These are phyloP conservation scores for Flueggea neowawraea DNA, from an alignment of 441 rosid species.

Conservation along the genomic window DNA sequence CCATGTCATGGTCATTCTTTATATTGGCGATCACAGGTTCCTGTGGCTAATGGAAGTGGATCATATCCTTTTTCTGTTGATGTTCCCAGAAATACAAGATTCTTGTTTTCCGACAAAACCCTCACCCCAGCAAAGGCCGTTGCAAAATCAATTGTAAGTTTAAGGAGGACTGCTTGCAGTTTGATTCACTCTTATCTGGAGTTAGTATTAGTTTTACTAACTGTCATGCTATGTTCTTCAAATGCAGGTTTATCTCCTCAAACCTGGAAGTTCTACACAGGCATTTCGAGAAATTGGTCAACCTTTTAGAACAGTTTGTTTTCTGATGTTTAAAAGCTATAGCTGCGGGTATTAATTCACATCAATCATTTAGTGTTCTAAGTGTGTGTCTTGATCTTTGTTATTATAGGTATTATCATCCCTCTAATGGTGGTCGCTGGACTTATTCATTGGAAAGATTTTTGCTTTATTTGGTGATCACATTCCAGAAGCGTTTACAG, in stretches of 20 bases:
- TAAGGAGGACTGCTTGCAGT: constrained; percentile 11
- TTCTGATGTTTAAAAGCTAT: constrained; percentile 24
- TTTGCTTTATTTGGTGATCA: constrained; percentile 69
- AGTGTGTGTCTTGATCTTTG: constrained; percentile 16
- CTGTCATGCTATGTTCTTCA: constrained; percentile 23
- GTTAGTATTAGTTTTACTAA: constrained; percentile 18
- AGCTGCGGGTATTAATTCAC: not conserved
- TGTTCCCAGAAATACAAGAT: constrained; percentile 94
- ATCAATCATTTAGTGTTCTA: constrained; percentile 15
- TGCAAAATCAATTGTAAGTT: constrained; percentile 91
- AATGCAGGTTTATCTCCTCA: constrained; percentile 83
- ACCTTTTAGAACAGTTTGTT: constrained; percentile 99
- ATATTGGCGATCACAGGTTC: constrained; percentile 59
- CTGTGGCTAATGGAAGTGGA: constrained; percentile 98
- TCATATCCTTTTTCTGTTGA: constrained; percentile 94
- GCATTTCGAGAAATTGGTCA: constrained; percentile 89
- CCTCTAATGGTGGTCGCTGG: constrained; percentile 99
- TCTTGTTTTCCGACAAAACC: constrained; percentile 87
- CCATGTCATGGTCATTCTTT: constrained; percentile 13
- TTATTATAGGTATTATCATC: constrained; percentile 86
- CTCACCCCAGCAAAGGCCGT: constrained; percentile 86
- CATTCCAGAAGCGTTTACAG: constrained; percentile 95
- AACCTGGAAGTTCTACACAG: constrained; percentile 74
- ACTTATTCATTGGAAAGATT: constrained; percentile 95
- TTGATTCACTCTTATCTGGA: constrained; percentile 21